phyloP scores from a whole-genome alignment of 2,329 filamentous ascomycete genomes.

The Myriangium duriaei region DNA sequence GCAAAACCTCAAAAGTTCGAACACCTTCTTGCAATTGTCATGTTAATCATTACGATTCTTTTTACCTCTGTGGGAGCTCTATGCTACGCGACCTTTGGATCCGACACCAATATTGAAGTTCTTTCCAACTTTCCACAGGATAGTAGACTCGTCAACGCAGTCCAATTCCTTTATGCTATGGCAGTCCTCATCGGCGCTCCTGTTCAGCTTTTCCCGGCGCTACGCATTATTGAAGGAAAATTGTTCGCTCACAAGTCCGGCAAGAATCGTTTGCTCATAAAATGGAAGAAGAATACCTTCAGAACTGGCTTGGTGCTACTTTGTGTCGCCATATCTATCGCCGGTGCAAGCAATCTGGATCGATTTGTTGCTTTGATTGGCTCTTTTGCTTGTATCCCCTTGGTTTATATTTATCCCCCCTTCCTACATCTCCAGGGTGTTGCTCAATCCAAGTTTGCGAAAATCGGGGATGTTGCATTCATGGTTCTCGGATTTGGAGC shows the following conservation, averaged over 20 bases:
- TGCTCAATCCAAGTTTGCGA: conserved; percentile 44
- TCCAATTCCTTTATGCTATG: conserved; percentile 62
- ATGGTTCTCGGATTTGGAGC: conserved; percentile 51
- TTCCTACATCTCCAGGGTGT: conserved; percentile 57
- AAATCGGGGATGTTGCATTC: conserved; percentile 47
- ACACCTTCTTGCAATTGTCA: conserved; percentile 52
- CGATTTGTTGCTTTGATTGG: conserved; percentile 65
- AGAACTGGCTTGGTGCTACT: conserved; percentile 44
- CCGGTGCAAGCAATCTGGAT: conserved; percentile 57
- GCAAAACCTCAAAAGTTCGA: conserved; percentile 55
- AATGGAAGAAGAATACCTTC: conserved; percentile 66
- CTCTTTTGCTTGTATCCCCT: conserved; percentile 58
- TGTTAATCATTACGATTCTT: conserved; percentile 60
- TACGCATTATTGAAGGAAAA: conserved; percentile 57
- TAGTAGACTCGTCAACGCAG: conserved; percentile 59
- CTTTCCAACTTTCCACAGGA: conserved; percentile 64
- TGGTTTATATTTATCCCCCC: conserved; percentile 67
- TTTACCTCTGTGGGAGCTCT: conserved; percentile 61
- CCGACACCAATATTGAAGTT: conserved; percentile 56
- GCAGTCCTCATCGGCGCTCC: conserved; percentile 63
- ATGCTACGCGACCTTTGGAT: conserved; percentile 63
- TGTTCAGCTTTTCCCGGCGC: conserved; percentile 62
- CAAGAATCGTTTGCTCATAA: conserved; percentile 50
- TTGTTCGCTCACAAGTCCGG: conserved; percentile 56
- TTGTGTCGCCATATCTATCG: conserved; percentile 49